These are phyloP conservation scores for Porogramme epimiltina DNA, from an alignment of 1,284 basidiomycete species.

Conservation along the genomic window DNA sequence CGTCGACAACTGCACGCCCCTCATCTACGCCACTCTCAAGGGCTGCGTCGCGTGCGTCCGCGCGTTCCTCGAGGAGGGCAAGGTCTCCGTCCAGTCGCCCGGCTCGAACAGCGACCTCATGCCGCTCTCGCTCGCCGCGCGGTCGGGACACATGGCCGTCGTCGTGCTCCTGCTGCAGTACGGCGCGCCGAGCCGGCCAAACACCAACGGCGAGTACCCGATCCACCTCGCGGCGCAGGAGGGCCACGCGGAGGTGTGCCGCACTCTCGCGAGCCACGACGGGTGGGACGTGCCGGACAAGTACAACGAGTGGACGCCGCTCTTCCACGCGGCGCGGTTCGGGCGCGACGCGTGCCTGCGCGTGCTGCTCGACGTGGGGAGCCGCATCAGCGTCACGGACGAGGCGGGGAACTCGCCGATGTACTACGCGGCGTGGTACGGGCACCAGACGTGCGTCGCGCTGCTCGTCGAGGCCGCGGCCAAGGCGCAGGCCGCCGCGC, in stretches of 20 bases:
- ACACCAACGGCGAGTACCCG: conserved; percentile 94
- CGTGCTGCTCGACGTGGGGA: conserved; percentile 80
- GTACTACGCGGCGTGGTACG: conserved; percentile 98
- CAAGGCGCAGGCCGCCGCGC: conserved; percentile 22
- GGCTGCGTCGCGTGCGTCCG: conserved; percentile 84
- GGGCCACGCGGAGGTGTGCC: conserved; percentile 86
- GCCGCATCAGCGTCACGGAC: conserved; percentile 75
- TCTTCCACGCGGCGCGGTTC: conserved; percentile 94
- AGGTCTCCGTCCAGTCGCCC: conserved; percentile 59
- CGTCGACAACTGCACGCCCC: conserved; percentile 91
- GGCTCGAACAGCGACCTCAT: conserved; percentile 66
- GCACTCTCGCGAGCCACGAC: conserved; percentile 72
- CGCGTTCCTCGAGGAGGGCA: conserved; percentile 72
- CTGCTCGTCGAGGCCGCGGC: conserved; percentile 62
- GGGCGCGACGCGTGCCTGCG: conserved; percentile 81
- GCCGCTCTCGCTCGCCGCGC: conserved; percentile 90
- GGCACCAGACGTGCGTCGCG: conserved; percentile 80
- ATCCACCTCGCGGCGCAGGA: conserved; percentile 98
- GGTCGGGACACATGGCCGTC: conserved; percentile 87
- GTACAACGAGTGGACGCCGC: conserved; percentile 97
- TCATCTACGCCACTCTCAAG: conserved; percentile 90
- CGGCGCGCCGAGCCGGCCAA: conserved; percentile 80
- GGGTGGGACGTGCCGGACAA: conserved; percentile 94
- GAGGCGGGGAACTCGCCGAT: conserved; percentile 87
- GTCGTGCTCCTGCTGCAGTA: conserved; percentile 77